These are phyloP conservation scores for Termitomyces heimii DNA, from an alignment of 768 basidiomycete genomes.

Conservation along the genomic window DNA sequence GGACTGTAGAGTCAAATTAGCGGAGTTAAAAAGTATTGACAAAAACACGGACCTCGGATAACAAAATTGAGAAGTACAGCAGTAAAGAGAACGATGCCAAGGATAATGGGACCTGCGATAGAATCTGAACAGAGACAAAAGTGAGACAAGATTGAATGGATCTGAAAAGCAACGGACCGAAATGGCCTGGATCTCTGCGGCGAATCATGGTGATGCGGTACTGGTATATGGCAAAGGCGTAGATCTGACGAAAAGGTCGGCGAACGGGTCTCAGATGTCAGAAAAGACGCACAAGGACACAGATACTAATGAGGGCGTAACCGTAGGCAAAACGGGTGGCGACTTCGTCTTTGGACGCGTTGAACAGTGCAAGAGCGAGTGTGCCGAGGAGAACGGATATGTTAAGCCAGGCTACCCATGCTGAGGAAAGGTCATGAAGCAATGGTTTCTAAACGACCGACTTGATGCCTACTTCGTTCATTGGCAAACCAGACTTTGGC, in stretches of 20 bases:
- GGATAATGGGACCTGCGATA: constrained; percentile 74
- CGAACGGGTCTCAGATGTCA: background rate
- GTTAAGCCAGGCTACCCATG: constrained; percentile 92
- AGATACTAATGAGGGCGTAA: constrained; percentile 77
- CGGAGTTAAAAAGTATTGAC: background rate
- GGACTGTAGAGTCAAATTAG: constrained; percentile 32
- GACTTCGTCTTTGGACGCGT: constrained; percentile 69
- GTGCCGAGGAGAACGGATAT: constrained; percentile 80
- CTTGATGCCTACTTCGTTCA: constrained; percentile 63
- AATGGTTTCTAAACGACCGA: background rate
- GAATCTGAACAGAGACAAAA: constrained; percentile 45
- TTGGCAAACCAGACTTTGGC: constrained; percentile 98
- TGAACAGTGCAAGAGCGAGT: constrained; percentile 83
- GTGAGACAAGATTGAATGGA: background rate
- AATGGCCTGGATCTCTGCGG: constrained; percentile 80
- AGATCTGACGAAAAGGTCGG: constrained; percentile 44
- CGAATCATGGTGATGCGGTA: constrained; percentile 88
- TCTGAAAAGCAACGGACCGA: constrained; percentile 48
- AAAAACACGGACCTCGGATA: constrained; percentile 58
- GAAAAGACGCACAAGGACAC: constrained; percentile 45
- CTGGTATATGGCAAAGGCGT: constrained; percentile 85
- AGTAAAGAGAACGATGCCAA: constrained; percentile 78
- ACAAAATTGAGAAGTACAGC: constrained; percentile 88
- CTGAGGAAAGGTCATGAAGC: constrained; percentile 26
- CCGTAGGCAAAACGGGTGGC: constrained; percentile 74